A percentile compares a stretch with the other conserved stretches of the same genome.
These are phyloP conservation scores for Kalmusia sp. DNA, from an alignment of 2,329 filamentous ascomycete genomes.

Conservation along the genomic window DNA sequence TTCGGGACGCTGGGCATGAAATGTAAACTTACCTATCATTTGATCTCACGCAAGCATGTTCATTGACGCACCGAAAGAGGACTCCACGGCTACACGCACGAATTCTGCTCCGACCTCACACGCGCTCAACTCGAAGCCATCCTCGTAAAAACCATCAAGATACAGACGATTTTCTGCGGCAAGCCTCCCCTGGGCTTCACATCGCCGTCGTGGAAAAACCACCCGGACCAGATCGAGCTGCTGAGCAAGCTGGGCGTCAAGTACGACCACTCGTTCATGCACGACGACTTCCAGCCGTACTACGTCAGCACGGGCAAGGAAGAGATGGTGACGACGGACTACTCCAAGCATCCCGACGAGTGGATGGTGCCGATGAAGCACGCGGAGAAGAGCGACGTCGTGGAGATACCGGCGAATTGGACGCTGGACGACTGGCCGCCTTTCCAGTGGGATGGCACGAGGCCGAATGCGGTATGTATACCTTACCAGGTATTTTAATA, in stretches of 20 bases:
- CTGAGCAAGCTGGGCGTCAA: conserved; percentile 47
- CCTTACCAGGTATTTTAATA: not conserved
- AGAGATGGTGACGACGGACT: conserved; percentile 31
- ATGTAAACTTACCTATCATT: conserved; percentile 39
- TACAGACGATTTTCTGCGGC: conserved; percentile 44
- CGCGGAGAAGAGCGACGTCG: conserved; percentile 34
- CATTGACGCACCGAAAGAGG: not conserved
- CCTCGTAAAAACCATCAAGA: conserved; percentile 38
- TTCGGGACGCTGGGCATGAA: conserved; percentile 69
- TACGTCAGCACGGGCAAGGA: conserved; percentile 25
- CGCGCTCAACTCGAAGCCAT: conserved; percentile 38
- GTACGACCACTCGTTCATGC: conserved; percentile 54
- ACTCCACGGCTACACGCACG: conserved; percentile 58
- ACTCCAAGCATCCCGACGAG: conserved; percentile 24
- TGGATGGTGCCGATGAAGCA: conserved; percentile 44
- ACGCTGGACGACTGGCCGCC: conserved; percentile 53
- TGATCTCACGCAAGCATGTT: not conserved
- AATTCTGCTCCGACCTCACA: conserved; percentile 15
- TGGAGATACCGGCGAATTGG: conserved; percentile 54
- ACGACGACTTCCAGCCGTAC: conserved; percentile 51
- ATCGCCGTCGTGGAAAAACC: conserved; percentile 47
- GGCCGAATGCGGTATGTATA: conserved; percentile 12
- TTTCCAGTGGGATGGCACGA: conserved; percentile 33
- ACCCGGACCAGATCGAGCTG: conserved; percentile 41
- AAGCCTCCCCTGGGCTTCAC: conserved; percentile 48